A percentile compares a stretch with the other conserved stretches of the same genome.
These are phyloP conservation scores for Aspergillus glaucus DNA, from an alignment of 2,329 filamentous ascomycete species.

Conservation along the genomic window DNA sequence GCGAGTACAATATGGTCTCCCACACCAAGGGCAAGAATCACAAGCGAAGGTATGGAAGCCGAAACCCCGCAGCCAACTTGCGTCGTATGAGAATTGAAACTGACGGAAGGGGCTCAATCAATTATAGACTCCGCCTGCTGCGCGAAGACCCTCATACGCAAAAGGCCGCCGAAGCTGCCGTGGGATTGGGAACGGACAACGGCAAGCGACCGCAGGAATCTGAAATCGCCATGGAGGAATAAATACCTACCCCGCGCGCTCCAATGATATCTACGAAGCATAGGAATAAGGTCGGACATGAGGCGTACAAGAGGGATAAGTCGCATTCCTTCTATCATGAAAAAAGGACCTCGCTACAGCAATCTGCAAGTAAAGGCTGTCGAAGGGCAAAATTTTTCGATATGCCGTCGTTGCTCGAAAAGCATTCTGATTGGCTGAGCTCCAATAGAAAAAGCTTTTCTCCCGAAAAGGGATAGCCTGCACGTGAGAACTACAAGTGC, in stretches of 20 bases:
- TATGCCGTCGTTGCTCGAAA: constrained; percentile 8
- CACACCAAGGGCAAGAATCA: constrained; percentile 88
- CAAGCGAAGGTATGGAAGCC: constrained; percentile 64
- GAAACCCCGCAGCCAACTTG: not conserved
- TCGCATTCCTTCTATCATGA: not conserved
- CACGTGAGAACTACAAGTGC: constrained; percentile 20
- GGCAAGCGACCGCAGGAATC: constrained; percentile 38
- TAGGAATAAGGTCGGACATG: not conserved
- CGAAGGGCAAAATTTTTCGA: constrained; percentile 3
- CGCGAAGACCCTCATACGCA: constrained; percentile 81
- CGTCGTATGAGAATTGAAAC: not conserved
- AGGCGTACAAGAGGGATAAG: not conserved
- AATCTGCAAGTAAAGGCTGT: not conserved
- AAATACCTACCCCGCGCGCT: constrained; percentile 5
- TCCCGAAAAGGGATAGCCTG: constrained; percentile 11
- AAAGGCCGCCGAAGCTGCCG: constrained; percentile 74
- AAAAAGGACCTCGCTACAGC: not conserved
- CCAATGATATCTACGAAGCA: not conserved
- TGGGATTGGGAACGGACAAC: constrained; percentile 67
- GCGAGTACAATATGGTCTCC: constrained; percentile 64
- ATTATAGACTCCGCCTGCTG: constrained; percentile 66
- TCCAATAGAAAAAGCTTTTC: constrained; percentile 5
- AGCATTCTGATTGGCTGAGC: constrained; percentile 11
- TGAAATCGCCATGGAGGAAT: constrained; percentile 39
- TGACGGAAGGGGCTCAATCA: constrained; percentile 5